Percentiles rank a stretch among this genome's conserved stretches.
Evolutionary conservation across 2,329 filamentous ascomycete species (phyloP).

Genomic region (Polychaeton citri): DNA sequence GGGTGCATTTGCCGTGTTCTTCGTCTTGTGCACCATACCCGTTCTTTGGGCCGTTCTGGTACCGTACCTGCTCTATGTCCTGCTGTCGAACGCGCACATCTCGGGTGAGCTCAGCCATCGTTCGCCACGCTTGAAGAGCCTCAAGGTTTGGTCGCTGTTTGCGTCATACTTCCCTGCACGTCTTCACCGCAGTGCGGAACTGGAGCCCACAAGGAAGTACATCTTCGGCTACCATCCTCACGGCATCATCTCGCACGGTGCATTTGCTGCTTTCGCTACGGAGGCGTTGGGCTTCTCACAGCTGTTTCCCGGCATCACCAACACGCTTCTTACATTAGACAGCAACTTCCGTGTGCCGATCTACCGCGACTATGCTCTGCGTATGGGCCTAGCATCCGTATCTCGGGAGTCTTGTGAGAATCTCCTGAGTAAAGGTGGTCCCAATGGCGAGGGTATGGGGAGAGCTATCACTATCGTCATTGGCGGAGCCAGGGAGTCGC

Average conservation of each 20-base stretch:
- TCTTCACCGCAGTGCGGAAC: conserved; percentile 69
- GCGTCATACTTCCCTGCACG: conserved; percentile 83
- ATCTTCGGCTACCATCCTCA: conserved; percentile 97
- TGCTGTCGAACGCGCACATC: conserved; percentile 64
- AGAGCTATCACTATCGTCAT: conserved; percentile 94
- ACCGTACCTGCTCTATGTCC: conserved; percentile 71
- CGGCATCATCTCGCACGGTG: conserved; percentile 94
- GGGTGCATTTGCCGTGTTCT: conserved; percentile 58
- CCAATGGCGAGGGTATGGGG: conserved; percentile 70
- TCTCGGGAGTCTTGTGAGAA: conserved; percentile 88
- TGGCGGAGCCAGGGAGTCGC: conserved; percentile 80
- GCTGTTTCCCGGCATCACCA: conserved; percentile 89
- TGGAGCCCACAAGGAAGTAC: conserved; percentile 77
- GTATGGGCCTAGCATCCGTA: conserved; percentile 76
- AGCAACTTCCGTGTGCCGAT: conserved; percentile 88
- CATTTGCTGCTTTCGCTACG: conserved; percentile 80
- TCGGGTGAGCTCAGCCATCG: conserved; percentile 64
- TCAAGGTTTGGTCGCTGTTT: conserved; percentile 75
- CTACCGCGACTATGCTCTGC: conserved; percentile 86
- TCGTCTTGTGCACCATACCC: conserved; percentile 80
- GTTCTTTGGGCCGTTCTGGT: conserved; percentile 72
- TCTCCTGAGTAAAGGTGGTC: conserved; percentile 64
- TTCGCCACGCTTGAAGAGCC: conserved; percentile 58
- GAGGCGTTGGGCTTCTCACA: conserved; percentile 77
- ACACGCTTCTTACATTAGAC: conserved; percentile 86